Percentiles rank a stretch among this genome's conserved stretches.
phyloP scores from a whole-genome alignment of 805 yeast species.

The Yarrowia deformans region DNA sequence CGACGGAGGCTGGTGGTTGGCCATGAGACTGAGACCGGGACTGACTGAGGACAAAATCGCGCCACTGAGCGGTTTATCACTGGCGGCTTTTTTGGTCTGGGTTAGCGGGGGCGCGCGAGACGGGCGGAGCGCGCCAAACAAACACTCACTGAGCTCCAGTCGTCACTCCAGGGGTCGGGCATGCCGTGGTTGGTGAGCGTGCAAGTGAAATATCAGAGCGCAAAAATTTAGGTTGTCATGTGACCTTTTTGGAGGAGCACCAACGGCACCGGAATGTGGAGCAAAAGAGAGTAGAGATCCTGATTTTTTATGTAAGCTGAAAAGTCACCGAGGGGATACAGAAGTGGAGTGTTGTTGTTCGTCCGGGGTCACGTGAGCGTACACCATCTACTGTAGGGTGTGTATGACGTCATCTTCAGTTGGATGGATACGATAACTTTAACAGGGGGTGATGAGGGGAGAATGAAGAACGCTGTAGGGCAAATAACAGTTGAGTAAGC shows the following conservation, averaged over 20 bases:
- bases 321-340: too few species aligned
- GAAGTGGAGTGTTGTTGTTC: too few species aligned
- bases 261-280: too few species aligned
- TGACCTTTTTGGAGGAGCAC: neutral
- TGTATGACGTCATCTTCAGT: too few species aligned
- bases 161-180: conserved; percentile 39
- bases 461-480: too few species aligned
- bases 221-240: conserved; percentile 35
- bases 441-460: too few species aligned
- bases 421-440: too few species aligned
- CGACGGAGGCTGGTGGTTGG: neutral
- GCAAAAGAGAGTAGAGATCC: too few species aligned
- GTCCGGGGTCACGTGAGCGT: too few species aligned
- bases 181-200: conserved; percentile 32
- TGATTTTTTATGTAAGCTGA: too few species aligned
- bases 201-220: neutral
- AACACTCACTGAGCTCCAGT: conserved; percentile 32
- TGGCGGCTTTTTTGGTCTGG: conserved; percentile 20
- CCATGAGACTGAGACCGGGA: neutral
- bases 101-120: neutral
- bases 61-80: conserved; percentile 26
- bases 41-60: conserved; percentile 18
- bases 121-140: neutral
- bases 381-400: too few species aligned
- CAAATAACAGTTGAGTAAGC: too few species aligned